Evolutionary conservation across 106 monocot genomes (phyloP), one percentile per base, ranked within the genome.

Genomic region (Cymbidium sinense): DNA sequence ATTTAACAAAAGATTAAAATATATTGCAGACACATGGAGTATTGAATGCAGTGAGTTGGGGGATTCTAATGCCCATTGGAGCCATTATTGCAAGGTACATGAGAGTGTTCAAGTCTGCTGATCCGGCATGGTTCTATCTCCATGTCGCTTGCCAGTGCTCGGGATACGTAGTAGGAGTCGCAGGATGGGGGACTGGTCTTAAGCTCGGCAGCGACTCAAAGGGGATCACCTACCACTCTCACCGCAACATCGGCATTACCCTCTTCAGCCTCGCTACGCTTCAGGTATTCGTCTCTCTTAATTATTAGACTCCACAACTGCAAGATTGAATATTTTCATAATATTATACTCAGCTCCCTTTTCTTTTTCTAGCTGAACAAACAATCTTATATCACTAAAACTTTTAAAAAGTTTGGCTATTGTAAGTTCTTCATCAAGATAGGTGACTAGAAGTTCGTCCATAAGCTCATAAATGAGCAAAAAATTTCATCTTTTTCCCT

Each of bases 121-220:
- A 90, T 79, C 96, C 96, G 0, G 91, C 96, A 10, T 96, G 96
- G 96, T 96, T 94, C 80, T 96, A 94, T 75, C 91, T 96, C 76
- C 96, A 96, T 65, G 83, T 87, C 11, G 75, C 86, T 30, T 94
- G 93, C 88, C 96, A 96, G 77, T 73, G 55, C 85, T 83, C 93
- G 10, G 96, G 82, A 12, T 96, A 96, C 79, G 80, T 91, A 8
- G 50, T 96, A 18, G 96, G 94, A 5, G 88, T 96, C 11, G 85
- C 93, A 41, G 96, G 96, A 52, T 96, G 93, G 96, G 96, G 89
- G 1, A 83, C 83, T 27, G 94, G 96, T 0, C 86, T 96, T 20
- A 90, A 96, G 61, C 93, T 96, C 31, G 96, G 93, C 37, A 85
- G 89, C 55, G 91, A 94, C 25, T 94, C 96, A 5, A 15, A 11